Conservation (phyloP, 2,329 filamentous ascomycete species). For the Penicillium hesseltinei region DNA sequence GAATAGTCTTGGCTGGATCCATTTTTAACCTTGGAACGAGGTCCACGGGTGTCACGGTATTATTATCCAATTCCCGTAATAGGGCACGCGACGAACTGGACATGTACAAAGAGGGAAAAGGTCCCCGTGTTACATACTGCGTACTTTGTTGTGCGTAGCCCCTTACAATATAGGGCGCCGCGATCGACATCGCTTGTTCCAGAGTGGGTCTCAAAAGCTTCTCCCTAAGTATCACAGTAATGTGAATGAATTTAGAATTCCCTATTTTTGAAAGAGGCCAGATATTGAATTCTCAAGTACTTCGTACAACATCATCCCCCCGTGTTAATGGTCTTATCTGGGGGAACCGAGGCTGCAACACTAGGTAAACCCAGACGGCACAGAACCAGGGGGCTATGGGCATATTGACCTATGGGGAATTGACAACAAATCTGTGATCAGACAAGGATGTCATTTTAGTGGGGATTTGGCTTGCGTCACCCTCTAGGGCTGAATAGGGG, state of each 20-base stretch:
- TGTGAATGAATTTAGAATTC: neutral
- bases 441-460: neutral
- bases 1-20: too few species aligned
- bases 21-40: too few species aligned
- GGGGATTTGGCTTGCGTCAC: neutral
- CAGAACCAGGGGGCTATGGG: neutral
- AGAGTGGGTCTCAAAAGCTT: neutral
- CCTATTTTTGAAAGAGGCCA: neutral
- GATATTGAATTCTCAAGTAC: neutral
- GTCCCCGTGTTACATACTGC: neutral
- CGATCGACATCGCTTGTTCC: neutral
- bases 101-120: neutral
- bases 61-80: too few species aligned
- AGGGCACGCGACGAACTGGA: too few species aligned
- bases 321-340: neutral
- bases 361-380: neutral
- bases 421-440: neutral
- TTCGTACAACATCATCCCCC: too few species aligned
- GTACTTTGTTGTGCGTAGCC: neutral
- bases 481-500: neutral
- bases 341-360: neutral
- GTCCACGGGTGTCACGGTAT: too few species aligned
- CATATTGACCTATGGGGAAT: neutral
- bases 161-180: neutral
- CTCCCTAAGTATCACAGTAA: neutral